Evolutionary conservation across 2,329 filamentous ascomycete genomes (phyloP).

Genomic region (Juglanconis oblonga): DNA sequence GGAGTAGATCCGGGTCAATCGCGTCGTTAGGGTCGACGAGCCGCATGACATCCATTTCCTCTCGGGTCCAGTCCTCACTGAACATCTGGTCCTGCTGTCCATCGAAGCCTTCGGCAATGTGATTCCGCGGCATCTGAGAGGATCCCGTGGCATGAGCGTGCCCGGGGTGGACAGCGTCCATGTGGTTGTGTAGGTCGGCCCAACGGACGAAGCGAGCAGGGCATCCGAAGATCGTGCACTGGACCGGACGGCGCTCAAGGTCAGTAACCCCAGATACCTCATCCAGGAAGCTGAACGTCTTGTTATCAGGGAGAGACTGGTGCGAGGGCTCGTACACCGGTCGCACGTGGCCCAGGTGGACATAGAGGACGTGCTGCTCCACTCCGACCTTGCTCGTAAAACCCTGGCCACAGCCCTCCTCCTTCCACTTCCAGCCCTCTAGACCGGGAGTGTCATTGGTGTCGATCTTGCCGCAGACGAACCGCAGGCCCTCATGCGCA

Average conservation of each 20-base stretch:
- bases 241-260: conserved; percentile 38
- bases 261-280: conserved; percentile 40
- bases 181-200: conserved; percentile 47
- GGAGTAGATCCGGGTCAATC: conserved; percentile 6
- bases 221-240: conserved; percentile 43
- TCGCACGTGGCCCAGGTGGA: conserved; percentile 66
- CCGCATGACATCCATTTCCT: conserved; percentile 26
- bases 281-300: conserved; percentile 34
- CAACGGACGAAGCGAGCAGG: conserved; percentile 45
- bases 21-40: conserved; percentile 22
- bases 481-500: conserved; percentile 73
- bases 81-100: conserved; percentile 4
- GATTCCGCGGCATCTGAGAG: not conserved
- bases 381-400: conserved; percentile 77
- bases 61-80: conserved; percentile 22
- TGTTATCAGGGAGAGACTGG: not conserved
- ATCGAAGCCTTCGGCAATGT: not conserved
- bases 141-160: conserved; percentile 13
- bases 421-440: conserved; percentile 56
- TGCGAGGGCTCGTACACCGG: conserved; percentile 27
- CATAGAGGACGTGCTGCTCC: conserved; percentile 79
- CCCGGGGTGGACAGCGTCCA: conserved; percentile 30
- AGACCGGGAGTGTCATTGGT: conserved; percentile 57
- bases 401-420: conserved; percentile 68
- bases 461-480: conserved; percentile 72